Conservation (phyloP, 108 stramenopile genomes). For the Stephanodiscus minutulus region DNA sequence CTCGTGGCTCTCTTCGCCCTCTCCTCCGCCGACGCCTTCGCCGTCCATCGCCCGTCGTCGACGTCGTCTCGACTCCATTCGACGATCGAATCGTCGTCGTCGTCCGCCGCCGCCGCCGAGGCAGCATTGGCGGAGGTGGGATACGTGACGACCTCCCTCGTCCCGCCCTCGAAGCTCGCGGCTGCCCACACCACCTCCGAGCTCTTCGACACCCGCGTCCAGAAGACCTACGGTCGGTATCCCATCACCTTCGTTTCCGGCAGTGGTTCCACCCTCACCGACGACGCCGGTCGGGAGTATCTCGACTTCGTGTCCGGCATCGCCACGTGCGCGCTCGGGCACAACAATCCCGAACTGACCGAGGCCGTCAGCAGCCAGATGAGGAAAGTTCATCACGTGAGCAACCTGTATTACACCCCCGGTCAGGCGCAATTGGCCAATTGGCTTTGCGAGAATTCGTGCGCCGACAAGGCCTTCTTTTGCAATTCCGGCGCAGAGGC, state of each 20-base stretch:
- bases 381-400: conserved; percentile 85
- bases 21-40: conserved; percentile 16
- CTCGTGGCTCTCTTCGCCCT: conserved; percentile 20
- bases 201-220: conserved; percentile 70
- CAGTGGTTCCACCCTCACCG: conserved; percentile 76
- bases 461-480: conserved; percentile 96
- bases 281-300: conserved; percentile 85
- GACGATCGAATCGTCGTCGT: neutral
- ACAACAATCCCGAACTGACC: conserved; percentile 79
- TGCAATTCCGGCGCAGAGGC: conserved; percentile 98
- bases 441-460: conserved; percentile 90
- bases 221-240: conserved; percentile 87
- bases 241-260: conserved; percentile 85
- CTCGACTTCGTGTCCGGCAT: conserved; percentile 97
- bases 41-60: conserved; percentile 2
- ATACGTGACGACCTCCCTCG: conserved; percentile 16
- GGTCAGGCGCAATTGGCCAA: conserved; percentile 89
- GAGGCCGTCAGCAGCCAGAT: conserved; percentile 88
- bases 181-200: conserved; percentile 20
- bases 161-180: conserved; percentile 44
- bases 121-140: conserved; percentile 6
- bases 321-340: conserved; percentile 95
- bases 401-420: conserved; percentile 94
- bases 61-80: conserved; percentile 16
- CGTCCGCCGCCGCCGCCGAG: neutral